Percentiles rank a stretch among this genome's conserved stretches.
phyloP scores from a whole-genome alignment of 2,329 filamentous ascomycete species.

The Eurotiales sp. region DNA sequence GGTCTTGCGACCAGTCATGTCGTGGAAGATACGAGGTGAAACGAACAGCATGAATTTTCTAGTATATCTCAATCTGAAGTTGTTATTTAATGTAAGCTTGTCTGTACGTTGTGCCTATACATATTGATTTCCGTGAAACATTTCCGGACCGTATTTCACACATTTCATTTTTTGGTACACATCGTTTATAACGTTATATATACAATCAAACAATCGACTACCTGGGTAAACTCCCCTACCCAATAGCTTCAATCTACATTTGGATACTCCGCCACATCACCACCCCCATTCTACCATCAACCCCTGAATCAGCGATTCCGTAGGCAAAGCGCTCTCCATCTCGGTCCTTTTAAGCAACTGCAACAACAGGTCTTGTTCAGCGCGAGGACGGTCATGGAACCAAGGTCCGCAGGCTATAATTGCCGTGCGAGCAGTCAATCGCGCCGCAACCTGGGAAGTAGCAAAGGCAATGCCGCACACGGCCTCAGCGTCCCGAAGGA shows the following conservation, averaged over 20 bases:
- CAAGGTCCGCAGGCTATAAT: constrained; percentile 25
- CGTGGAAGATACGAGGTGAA: not conserved
- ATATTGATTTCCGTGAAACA: not conserved
- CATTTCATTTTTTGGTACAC: not conserved
- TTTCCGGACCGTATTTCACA: not conserved
- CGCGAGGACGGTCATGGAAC: constrained; percentile 20
- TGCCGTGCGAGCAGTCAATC: constrained; percentile 16
- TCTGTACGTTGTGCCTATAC: not conserved
- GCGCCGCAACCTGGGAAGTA: constrained; percentile 18
- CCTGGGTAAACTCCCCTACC: not conserved
- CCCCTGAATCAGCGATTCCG: constrained; percentile 19
- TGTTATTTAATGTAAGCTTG: not conserved
- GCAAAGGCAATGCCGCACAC: constrained; percentile 24
- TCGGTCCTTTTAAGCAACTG: constrained; percentile 21
- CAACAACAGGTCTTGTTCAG: constrained; percentile 21
- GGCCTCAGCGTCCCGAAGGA: constrained; percentile 22
- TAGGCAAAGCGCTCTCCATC: constrained; percentile 33
- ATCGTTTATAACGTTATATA: not conserved
- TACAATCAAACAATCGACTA: not conserved
- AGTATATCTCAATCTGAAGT: not conserved
- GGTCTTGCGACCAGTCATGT: not conserved
- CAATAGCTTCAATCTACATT: not conserved
- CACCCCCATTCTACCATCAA: constrained; percentile 31
- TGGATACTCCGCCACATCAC: not conserved
- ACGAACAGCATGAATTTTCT: not conserved